These are phyloP conservation scores for Cyberlindnera mrakii DNA, from an alignment of 805 yeast genomes.

Conservation along the genomic window DNA sequence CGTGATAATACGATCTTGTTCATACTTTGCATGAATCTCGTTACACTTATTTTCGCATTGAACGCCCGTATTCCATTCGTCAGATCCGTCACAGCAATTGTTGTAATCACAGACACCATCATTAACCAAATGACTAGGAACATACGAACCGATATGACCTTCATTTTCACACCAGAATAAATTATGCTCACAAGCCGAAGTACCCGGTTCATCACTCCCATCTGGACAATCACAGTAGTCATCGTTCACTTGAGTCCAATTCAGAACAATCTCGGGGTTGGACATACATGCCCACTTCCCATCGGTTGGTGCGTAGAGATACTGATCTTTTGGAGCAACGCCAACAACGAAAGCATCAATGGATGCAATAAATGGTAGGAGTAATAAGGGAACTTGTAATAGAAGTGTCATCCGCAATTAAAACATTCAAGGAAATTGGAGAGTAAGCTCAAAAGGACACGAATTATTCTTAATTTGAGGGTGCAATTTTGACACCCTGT, in stretches of 20 bases:
- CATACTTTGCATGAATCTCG: constrained; percentile 22
- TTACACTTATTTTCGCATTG: constrained; percentile 24
- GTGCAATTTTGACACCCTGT: too few species aligned
- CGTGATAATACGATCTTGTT: background rate
- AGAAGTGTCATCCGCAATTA: background rate
- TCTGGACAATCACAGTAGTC: constrained; percentile 96
- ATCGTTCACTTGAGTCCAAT: constrained; percentile 68
- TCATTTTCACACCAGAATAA: constrained; percentile 71
- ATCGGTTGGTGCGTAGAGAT: constrained; percentile 46
- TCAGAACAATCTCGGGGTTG: constrained; percentile 58
- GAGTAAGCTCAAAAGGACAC: background rate
- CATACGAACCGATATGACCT: constrained; percentile 57
- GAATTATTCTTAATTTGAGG: too few species aligned
- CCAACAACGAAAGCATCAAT: constrained; percentile 8
- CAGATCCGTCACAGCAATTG: constrained; percentile 90
- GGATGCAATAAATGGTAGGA: background rate
- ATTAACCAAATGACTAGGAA: constrained; percentile 64
- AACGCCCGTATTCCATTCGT: constrained; percentile 43
- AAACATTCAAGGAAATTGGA: background rate
- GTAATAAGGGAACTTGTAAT: background rate
- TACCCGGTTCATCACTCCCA: constrained; percentile 96
- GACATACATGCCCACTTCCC: constrained; percentile 66
- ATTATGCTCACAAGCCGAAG: constrained; percentile 63
- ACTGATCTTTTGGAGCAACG: constrained; percentile 24
- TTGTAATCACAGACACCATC: constrained; percentile 93